A percentile compares a stretch with the other conserved stretches of the same genome.
Conservation (phyloP, 768 basidiomycete species). For the Agaricus sinodeliciosus region DNA sequence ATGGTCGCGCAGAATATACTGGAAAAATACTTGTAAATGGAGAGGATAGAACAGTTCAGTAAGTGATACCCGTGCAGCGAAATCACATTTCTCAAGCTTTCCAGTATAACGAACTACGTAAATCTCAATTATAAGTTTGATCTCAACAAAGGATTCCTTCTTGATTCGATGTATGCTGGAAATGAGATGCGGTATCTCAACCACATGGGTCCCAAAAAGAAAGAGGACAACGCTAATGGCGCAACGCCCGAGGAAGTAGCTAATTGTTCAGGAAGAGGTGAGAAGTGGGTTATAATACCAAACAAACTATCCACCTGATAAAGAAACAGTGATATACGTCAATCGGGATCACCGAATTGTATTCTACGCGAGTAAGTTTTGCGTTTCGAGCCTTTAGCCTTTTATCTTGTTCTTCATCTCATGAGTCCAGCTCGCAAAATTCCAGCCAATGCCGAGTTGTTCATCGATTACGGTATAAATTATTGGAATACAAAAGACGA, state of each 20-base stretch:
- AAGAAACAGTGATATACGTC: slow-evolving; percentile 5
- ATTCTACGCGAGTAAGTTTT: slow-evolving; percentile 44
- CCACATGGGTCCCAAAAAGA: slow-evolving; percentile 28
- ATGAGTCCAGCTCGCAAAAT: slow-evolving; percentile 31
- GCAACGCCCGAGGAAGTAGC: neutral
- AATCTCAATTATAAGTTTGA: slow-evolving; percentile 58
- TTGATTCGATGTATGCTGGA: slow-evolving; percentile 54
- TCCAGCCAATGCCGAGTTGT: slow-evolving; percentile 38
- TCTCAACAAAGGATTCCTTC: slow-evolving; percentile 35
- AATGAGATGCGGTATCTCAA: slow-evolving; percentile 69
- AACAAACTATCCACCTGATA: neutral
- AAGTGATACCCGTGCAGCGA: slow-evolving; percentile 21
- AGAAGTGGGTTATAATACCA: neutral
- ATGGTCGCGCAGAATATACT: slow-evolving; percentile 45
- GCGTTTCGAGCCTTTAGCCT: neutral
- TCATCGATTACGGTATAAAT: slow-evolving; percentile 47
- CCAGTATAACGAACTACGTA: slow-evolving; percentile 35
- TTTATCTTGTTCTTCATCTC: neutral
- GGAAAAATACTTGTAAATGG: slow-evolving; percentile 25
- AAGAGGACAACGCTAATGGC: slow-evolving; percentile 33
- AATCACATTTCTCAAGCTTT: slow-evolving; percentile 14
- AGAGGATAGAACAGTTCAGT: slow-evolving; percentile 47
- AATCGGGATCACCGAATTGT: slow-evolving; percentile 3
- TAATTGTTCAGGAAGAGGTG: slow-evolving; percentile 3
- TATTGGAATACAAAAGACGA: slow-evolving; percentile 3